Base-by-base conservation (phyloP, 805 yeast genomes). In the Maudiozyma turicensis region DNA sequence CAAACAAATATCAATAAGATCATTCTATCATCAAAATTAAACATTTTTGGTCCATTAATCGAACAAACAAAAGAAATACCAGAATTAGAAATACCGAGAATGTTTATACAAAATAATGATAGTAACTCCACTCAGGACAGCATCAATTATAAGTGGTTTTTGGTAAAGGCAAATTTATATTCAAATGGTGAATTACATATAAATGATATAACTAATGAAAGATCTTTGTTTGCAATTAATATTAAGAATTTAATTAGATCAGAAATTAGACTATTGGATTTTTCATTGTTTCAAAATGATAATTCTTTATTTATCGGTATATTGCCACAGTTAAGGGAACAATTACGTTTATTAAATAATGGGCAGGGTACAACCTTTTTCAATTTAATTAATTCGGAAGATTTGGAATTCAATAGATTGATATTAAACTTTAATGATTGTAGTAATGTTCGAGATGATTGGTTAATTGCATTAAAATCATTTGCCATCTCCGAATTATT, bases 361-460 rank as follows among this genome's bases (percentile, higher is more conserved):
- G 30, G 30, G 6, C 29, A 39, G 9, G 35, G 28, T 8, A 7
- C 33, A 1, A 38, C 47, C 8, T 35, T 43, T 13, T 13, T 50
- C 5, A 31, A 51, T 7, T 28, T n/a, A 29, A 29, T 13, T 26
- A 33, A 40, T 28, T 13, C 26, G 9, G 13, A 20, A 28, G 29
- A 14, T 28, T 29, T 33, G 13, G 42, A 44, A n/a, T 52, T 32
- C 56, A 43, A n/a, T 51, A 58, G 40, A 42, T 54, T 50, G 20
- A 65, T 82, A 26, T 67, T 84, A 45, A 79, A 77, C 53, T 84
- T 84, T 53, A 84, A 86, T 2, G 67, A 81, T 40, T n/a, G 28
- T 20, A 78, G 78, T 55, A 78, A 80, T 26, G 90, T 84, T 61
- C 69, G 84, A 41, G 90, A 84, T 58, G 89, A 83, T 60, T 84